Evolutionary conservation across 2,329 filamentous ascomycete genomes (phyloP).

Genomic region (Microdochium nivale): DNA sequence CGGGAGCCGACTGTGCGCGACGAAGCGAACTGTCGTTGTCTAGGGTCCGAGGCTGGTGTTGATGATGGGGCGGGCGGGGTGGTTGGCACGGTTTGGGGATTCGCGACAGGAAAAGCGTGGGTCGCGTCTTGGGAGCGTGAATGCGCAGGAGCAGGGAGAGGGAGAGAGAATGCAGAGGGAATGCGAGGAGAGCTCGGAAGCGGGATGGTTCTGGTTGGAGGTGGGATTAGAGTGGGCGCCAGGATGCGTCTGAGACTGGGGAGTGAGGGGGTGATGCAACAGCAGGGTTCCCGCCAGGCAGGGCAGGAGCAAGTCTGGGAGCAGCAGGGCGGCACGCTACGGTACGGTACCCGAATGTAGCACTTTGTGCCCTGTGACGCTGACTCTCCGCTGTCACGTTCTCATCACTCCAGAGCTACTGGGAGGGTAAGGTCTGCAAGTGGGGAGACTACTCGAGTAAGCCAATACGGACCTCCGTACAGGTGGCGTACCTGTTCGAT

Average conservation of each 20-base stretch:
- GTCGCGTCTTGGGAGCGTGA: neutral
- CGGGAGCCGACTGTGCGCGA: neutral
- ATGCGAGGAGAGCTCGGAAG: neutral
- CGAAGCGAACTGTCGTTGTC: neutral
- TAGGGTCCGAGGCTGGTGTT: too few relatives aligned
- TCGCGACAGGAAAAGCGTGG: neutral
- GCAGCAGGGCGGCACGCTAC: too few relatives aligned
- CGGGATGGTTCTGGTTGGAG: neutral
- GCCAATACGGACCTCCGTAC: too few relatives aligned
- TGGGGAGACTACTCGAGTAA: too few relatives aligned
- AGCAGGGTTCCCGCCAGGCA: neutral
- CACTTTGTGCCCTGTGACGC: too few relatives aligned
- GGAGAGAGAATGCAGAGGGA: neutral
- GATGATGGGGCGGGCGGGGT: too few relatives aligned
- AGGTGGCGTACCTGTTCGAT: too few relatives aligned
- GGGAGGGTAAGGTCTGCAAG: too few relatives aligned
- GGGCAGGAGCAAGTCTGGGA: neutral
- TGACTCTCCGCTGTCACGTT: too few relatives aligned
- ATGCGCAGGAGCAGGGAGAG: neutral
- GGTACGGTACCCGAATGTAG: too few relatives aligned
- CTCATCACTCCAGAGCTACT: too few relatives aligned
- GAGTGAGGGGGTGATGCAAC: neutral
- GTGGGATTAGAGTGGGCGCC: neutral
- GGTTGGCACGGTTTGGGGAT: too few relatives aligned
- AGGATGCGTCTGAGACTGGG: neutral